These are phyloP conservation scores for Pichia sp. DNA, from an alignment of 1,139 yeast species.

Conservation along the genomic window DNA sequence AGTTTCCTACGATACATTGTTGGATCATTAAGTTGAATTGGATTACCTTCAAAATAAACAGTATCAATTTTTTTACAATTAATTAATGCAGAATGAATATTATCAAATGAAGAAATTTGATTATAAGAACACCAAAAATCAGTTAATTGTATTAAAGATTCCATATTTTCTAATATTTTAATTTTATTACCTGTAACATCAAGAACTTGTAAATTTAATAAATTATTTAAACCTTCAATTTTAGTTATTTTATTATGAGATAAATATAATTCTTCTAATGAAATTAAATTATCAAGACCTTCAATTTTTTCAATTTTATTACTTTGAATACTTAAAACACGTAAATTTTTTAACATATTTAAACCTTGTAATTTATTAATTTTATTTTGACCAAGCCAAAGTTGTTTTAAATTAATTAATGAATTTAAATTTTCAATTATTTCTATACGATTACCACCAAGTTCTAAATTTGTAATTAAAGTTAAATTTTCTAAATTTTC, in stretches of 20 bases:
- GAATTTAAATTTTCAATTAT: slow-evolving; percentile 53
- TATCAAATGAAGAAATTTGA: slow-evolving; percentile 58
- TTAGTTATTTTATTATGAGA: slow-evolving; percentile 77
- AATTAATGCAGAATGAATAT: slow-evolving; percentile 61
- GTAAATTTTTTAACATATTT: slow-evolving; percentile 52
- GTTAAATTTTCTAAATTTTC: slow-evolving; percentile 55
- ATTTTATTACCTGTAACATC: slow-evolving; percentile 79
- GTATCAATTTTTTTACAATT: slow-evolving; percentile 66
- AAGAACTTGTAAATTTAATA: slow-evolving; percentile 60
- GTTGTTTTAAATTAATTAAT: slow-evolving; percentile 55
- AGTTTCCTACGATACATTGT: slow-evolving; percentile 84
- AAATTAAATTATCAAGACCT: slow-evolving; percentile 65
- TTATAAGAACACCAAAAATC: slow-evolving; percentile 95
- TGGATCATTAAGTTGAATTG: slow-evolving; percentile 65
- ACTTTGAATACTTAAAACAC: slow-evolving; percentile 81
- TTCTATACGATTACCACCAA: slow-evolving; percentile 84
- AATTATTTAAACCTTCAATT: slow-evolving; percentile 74
- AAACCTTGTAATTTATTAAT: slow-evolving; percentile 64
- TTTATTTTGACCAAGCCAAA: slow-evolving; percentile 92
- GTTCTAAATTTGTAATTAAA: slow-evolving; percentile 66
- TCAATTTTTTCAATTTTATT: slow-evolving; percentile 76
- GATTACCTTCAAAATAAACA: slow-evolving; percentile 94
- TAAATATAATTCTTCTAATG: slow-evolving; percentile 79
- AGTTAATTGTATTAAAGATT: slow-evolving; percentile 62
- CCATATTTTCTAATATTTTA: slow-evolving; percentile 53